phyloP scores from a whole-genome alignment of 2,329 filamentous ascomycete genomes.

The Alternaria postmessia region DNA sequence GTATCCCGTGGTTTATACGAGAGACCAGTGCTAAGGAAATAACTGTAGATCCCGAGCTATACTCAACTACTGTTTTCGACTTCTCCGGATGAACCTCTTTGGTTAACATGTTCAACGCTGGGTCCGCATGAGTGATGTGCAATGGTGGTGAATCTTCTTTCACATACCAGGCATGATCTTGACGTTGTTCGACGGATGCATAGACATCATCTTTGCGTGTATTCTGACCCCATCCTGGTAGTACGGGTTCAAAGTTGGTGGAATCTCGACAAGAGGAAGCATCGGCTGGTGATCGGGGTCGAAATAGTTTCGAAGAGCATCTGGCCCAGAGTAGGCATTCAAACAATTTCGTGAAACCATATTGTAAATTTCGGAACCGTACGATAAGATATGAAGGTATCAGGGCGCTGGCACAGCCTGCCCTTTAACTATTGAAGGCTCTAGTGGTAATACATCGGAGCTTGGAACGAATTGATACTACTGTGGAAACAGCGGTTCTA shows the following conservation, averaged over 20 bases:
- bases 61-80: slow-evolving; percentile 30
- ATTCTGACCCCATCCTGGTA: slow-evolving; percentile 66
- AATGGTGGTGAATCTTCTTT: background rate
- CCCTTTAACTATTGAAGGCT: slow-evolving; percentile 3
- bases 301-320: slow-evolving; percentile 67
- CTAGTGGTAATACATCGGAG: background rate
- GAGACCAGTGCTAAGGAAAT: slow-evolving; percentile 32
- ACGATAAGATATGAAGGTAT: background rate
- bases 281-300: slow-evolving; percentile 66
- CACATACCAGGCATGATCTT: slow-evolving; percentile 66
- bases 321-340: slow-evolving; percentile 67
- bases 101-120: slow-evolving; percentile 32
- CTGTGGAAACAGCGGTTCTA: background rate
- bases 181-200: slow-evolving; percentile 71
- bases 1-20: slow-evolving; percentile 29
- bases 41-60: slow-evolving; percentile 33
- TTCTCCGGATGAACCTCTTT: slow-evolving; percentile 22
- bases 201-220: slow-evolving; percentile 72
- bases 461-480: background rate
- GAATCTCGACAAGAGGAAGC: slow-evolving; percentile 69
- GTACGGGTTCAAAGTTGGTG: slow-evolving; percentile 65
- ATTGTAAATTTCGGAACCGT: background rate
- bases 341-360: slow-evolving; percentile 23
- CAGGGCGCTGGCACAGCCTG: background rate
- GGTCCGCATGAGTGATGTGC: background rate